Conservation (phyloP, 2,329 filamentous ascomycete species). For the Colletotrichum karsti region DNA sequence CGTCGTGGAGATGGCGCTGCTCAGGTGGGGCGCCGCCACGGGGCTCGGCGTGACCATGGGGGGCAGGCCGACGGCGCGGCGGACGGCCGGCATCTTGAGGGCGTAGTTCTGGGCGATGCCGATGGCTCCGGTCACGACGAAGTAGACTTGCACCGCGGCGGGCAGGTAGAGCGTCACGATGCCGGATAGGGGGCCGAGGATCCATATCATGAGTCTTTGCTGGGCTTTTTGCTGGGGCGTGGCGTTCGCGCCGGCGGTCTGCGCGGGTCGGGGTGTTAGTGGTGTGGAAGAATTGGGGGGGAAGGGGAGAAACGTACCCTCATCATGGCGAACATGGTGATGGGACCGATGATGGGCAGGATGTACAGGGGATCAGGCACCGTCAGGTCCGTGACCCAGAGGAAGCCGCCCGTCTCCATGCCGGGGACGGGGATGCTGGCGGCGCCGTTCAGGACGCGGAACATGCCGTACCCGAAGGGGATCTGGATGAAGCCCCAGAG, state of each 20-base stretch:
- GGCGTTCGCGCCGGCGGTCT: conserved; percentile 27
- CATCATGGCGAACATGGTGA: conserved; percentile 65
- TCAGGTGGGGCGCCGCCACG: conserved; percentile 18
- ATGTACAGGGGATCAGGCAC: conserved; percentile 79
- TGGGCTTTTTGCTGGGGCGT: conserved; percentile 44
- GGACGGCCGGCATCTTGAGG: conserved; percentile 49
- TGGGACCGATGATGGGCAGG: conserved; percentile 71
- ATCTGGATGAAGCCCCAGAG: conserved; percentile 54
- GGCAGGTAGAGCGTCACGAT: conserved; percentile 56
- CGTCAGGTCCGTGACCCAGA: conserved; percentile 85
- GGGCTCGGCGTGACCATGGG: conserved; percentile 39
- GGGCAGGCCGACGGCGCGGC: conserved; percentile 46
- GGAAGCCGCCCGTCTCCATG: conserved; percentile 72
- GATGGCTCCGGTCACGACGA: conserved; percentile 46
- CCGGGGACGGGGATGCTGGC: conserved; percentile 80
- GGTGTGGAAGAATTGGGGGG: not conserved
- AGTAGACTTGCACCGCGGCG: conserved; percentile 59
- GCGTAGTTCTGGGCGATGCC: conserved; percentile 43
- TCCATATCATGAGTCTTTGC: conserved; percentile 50
- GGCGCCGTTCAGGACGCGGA: conserved; percentile 81
- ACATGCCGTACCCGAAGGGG: conserved; percentile 82
- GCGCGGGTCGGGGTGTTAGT: conserved; percentile 26
- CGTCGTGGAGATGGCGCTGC: conserved; percentile 12
- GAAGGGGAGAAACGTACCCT: conserved; percentile 46
- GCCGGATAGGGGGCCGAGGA: conserved; percentile 54